A percentile compares a stretch with the other conserved stretches of the same genome.
Conservation (phyloP, 345 rosid species). For the Physaria fendleri region DNA sequence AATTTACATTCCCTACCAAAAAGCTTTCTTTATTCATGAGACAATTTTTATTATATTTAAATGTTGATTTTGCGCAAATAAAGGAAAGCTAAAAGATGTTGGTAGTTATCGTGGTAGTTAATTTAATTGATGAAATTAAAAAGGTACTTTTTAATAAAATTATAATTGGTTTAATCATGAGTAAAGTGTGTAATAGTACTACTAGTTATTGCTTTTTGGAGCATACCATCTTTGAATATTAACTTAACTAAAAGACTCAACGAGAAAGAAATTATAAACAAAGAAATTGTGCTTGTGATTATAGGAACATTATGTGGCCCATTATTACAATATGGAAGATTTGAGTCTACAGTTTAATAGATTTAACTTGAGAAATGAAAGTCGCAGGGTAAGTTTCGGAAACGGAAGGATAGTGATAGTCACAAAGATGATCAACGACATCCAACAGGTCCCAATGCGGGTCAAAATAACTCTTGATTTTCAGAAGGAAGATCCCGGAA, state of each 20-base stretch:
- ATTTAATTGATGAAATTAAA: conserved; percentile 21
- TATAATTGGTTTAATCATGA: conserved; percentile 5
- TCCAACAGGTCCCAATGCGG: too few species aligned
- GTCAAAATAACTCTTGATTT: too few species aligned
- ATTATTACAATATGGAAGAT: conserved; percentile 12
- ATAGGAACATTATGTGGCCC: conserved; percentile 27
- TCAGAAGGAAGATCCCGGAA: too few species aligned
- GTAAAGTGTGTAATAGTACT: background rate
- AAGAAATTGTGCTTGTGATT: background rate
- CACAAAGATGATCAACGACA: too few species aligned
- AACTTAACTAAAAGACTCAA: background rate
- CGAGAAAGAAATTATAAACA: background rate
- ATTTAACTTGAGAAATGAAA: background rate
- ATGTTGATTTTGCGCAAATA: background rate
- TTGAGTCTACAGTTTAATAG: conserved; percentile 1
- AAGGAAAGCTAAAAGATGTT: conserved; percentile 16
- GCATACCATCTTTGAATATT: conserved; percentile 25
- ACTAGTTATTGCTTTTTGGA: conserved; percentile 13
- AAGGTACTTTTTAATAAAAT: conserved; percentile 12
- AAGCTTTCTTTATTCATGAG: background rate
- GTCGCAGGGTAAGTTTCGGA: too few species aligned
- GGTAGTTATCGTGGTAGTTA: conserved; percentile 31
- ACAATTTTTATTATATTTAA: background rate
- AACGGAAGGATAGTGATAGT: too few species aligned
- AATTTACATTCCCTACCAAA: conserved; percentile 19